phyloP scores from a whole-genome alignment of 495 filamentous ascomycete genomes.

The Talaromyces thailandensis region DNA sequence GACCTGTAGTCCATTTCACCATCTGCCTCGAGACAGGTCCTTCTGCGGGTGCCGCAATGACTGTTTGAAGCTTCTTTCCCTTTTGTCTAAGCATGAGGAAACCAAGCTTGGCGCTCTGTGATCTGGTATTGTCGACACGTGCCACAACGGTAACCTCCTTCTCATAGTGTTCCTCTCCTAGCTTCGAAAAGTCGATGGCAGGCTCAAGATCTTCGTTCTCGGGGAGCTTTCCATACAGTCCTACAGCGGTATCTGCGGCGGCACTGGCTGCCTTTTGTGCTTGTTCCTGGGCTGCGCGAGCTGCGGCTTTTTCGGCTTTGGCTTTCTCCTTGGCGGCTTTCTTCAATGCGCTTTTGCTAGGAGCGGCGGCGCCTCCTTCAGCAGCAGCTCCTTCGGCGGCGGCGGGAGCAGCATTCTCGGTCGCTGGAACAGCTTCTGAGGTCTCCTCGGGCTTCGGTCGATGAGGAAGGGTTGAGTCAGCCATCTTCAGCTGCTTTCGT shows the following conservation, averaged over 20 bases:
- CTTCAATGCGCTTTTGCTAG: constrained; percentile 58
- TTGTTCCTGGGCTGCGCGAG: constrained; percentile 43
- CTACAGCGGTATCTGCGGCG: constrained; percentile 60
- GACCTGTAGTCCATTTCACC: constrained; percentile 76
- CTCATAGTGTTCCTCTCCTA: constrained; percentile 53
- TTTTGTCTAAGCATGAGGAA: constrained; percentile 87
- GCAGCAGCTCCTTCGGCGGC: too few relatives aligned
- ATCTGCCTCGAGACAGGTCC: constrained; percentile 60
- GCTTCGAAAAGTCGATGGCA: constrained; percentile 28
- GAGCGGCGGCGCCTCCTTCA: constrained; percentile 30
- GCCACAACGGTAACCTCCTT: constrained; percentile 74
- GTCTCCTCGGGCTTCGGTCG: constrained; percentile 39
- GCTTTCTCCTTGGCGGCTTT: constrained; percentile 61
- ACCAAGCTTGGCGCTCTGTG: constrained; percentile 83
- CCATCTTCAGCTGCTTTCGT: constrained; percentile 19
- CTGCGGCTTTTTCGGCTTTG: constrained; percentile 54
- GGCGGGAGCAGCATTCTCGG: constrained; percentile 10
- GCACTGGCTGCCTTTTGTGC: constrained; percentile 40
- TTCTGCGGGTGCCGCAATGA: constrained; percentile 50
- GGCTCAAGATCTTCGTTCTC: constrained; percentile 28
- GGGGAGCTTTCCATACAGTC: constrained; percentile 53
- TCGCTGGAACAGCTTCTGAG: constrained; percentile 15
- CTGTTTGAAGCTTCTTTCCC: constrained; percentile 71
- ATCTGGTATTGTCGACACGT: constrained; percentile 76
- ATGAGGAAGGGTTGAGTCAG: constrained; percentile 38